Base-by-base conservation (phyloP, 129 eudicot genomes). In the Oenanthe sinensis region DNA sequence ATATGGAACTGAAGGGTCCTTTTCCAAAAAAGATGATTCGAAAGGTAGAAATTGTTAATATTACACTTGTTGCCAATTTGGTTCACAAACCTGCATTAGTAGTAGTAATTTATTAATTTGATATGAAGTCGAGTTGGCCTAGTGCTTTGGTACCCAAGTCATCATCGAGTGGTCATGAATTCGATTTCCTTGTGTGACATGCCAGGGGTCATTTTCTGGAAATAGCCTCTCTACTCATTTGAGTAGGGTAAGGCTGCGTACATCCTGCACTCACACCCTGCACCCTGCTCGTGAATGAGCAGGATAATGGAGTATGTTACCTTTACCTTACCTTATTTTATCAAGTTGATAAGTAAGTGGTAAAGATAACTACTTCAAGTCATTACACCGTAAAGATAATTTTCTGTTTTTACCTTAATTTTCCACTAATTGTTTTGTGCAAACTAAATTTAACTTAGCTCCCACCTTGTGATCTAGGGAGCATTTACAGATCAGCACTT, bases 21-120 rank as follows among this genome's bases (percentile, higher is more conserved):
- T 88, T 88, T 77, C 92, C 90, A 22, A 88, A 88, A 76, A 88
- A 88, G 88, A 88, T 88, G 90, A 85, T 88, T 45, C 86, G 92
- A 12, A 88, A 88, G 92, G 92, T 67, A 47, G 80, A 5, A 48
- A 24, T 37, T 15, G 20, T 33, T 24, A 42, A 26, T 60, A 30
- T 26, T 28, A 28, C 30, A 33, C 42, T 39, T 45, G 54, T 72
- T 10, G 14, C 39, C 8, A 67, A 26, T 26, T 26, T 67, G 72
- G 72, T 26, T 65, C 30, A 30, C 22, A 67, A 12, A 30, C 65
- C n/a, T 67, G 72, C 22, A 26, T 5, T 67, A 30, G 72, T 30
- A 65, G 42, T 67, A 39, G 42, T 39, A 67, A 12, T 30, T 30
- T 30, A 67, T 11, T 0, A 26, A 67, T 13, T 5, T 11, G 71